Conservation (phyloP, 148 eudicot genomes). For the Vaccinium macrocarpon region DNA sequence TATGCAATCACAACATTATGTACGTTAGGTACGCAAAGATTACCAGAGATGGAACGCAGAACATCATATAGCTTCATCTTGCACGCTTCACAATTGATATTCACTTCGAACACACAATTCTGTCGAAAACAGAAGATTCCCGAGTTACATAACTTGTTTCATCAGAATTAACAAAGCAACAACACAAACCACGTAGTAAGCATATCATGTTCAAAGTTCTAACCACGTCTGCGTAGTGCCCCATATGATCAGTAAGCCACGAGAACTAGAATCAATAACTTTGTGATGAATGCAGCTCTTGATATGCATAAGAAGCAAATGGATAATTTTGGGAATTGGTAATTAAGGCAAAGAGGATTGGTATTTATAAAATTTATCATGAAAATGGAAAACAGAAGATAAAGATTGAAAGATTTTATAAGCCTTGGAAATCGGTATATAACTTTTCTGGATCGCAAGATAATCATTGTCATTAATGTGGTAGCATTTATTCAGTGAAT, state of each 20-base stretch:
- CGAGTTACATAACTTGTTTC: neutral
- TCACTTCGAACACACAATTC: constrained; percentile 2
- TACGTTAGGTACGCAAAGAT: neutral
- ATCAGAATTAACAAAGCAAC: neutral
- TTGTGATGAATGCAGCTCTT: neutral
- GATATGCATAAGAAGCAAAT: neutral
- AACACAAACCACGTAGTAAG: neutral
- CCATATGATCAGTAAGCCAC: neutral
- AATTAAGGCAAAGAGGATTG: neutral
- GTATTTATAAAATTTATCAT: neutral
- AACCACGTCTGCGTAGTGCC: neutral
- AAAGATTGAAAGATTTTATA: neutral
- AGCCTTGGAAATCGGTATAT: neutral
- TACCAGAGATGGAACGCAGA: constrained; percentile 2
- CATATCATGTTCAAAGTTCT: neutral
- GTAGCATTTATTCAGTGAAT: neutral
- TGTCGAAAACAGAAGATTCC: neutral
- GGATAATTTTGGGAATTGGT: neutral
- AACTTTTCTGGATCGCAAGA: neutral
- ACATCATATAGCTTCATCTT: neutral
- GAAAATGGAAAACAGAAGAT: neutral
- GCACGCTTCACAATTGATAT: neutral
- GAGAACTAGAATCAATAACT: neutral
- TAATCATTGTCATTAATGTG: neutral
- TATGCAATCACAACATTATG: neutral